Evolutionary conservation across 495 filamentous ascomycete genomes (phyloP).

Genomic region (Parmelia sp.): DNA sequence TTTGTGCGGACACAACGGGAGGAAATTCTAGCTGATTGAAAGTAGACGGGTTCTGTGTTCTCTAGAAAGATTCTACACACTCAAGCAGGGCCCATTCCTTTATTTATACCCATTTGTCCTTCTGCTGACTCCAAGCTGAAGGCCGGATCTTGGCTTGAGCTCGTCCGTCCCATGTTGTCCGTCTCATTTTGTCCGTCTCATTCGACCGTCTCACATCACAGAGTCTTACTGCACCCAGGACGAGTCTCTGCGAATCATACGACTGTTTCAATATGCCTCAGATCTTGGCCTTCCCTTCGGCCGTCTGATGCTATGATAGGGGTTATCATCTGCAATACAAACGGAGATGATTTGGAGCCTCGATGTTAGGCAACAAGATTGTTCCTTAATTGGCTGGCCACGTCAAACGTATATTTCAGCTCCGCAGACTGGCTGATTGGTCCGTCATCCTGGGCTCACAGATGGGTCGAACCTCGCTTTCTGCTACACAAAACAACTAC

Average conservation of each 20-base stretch:
- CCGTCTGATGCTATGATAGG: neutral
- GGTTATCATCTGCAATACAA: neutral
- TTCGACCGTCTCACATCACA: neutral
- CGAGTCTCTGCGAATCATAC: neutral
- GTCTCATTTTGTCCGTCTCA: neutral
- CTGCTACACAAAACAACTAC: no score
- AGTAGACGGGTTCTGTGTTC: neutral
- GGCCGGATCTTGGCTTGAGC: no score
- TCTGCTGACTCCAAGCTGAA: no score
- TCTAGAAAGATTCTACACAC: neutral
- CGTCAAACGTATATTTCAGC: neutral
- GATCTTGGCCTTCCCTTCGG: neutral
- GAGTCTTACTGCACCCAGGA: neutral
- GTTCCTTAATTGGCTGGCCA: no score
- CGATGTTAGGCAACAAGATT: neutral
- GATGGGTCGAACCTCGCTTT: no score
- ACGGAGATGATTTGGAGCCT: no score
- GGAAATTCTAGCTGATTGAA: neutral
- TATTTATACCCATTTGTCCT: neutral
- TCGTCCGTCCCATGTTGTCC: no score
- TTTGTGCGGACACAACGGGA: neutral
- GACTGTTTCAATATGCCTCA: neutral
- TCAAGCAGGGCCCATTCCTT: no score
- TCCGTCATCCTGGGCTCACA: no score
- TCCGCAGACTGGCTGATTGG: neutral